phyloP scores from a whole-genome alignment of 768 basidiomycete genomes.

The Cystofilobasidium bisporidii region DNA sequence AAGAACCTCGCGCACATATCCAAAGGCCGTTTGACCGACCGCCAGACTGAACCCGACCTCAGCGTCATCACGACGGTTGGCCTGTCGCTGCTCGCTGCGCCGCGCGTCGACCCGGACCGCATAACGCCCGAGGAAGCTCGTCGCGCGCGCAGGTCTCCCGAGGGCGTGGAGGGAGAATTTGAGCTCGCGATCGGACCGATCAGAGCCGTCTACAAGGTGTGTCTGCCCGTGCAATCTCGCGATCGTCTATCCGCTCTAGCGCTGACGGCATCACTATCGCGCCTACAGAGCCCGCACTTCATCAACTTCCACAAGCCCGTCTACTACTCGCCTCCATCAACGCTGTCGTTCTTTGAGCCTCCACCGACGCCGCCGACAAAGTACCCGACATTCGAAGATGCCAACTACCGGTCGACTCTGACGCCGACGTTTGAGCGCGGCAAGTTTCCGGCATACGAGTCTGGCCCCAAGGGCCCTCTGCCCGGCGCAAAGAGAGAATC shows the following conservation, averaged over 20 bases:
- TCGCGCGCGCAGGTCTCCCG: not conserved
- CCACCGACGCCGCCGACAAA: not conserved
- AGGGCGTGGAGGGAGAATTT: not conserved
- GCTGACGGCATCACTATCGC: too few species aligned
- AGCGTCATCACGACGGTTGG: not conserved
- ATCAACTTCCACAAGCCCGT: not conserved
- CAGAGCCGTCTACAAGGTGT: not conserved
- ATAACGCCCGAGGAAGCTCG: not conserved
- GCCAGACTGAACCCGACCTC: not conserved
- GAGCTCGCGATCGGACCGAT: not conserved
- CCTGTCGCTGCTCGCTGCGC: constrained; percentile 3
- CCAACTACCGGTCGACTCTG: constrained; percentile 3
- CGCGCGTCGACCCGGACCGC: not conserved
- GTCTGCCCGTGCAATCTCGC: too few species aligned
- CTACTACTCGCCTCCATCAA: not conserved
- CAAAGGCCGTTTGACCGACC: not conserved
- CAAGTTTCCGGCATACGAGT: not conserved
- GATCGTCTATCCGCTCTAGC: not conserved
- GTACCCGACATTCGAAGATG: not conserved
- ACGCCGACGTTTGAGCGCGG: not conserved
- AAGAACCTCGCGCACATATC: not conserved
- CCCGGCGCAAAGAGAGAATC: too few species aligned
- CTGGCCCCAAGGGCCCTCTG: too few species aligned
- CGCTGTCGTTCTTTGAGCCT: not conserved
- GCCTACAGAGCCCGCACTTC: not conserved